Base-by-base conservation (phyloP, 345 rosid species). In the Noccaea bulbosa region DNA sequence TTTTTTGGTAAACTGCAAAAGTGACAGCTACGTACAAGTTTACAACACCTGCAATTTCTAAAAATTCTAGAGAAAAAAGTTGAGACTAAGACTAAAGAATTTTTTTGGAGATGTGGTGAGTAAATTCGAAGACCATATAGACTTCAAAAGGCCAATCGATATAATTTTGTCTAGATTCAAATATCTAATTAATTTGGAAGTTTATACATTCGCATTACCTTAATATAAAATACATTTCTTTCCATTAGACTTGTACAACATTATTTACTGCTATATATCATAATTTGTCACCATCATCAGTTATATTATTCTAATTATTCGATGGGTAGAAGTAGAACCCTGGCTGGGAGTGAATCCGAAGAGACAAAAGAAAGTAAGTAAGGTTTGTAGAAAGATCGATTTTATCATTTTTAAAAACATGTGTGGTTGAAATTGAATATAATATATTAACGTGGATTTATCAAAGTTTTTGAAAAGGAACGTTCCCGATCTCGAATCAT, bases 321-420 rank as follows among this genome's bases (percentile, higher is more conserved):
- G 41, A 53, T 0, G 11, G 55, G 10, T 48, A 44, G 20, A 17
- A 17, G 20, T 12, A 10, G 45, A 33, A 4, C 8, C 37, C 20
- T 71, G 76, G 70, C 70, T 45, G 44, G 22, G 22, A 35, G 11
- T 53, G 48, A 16, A 22, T 53, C 56, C 64, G 56, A 72, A 63
- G 70, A 63, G 76, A 38, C 76, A 45, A 43, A 24, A 10, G 40
- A 72, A 30, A 22, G 47, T 8, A 60, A 51, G 38, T 17, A 17
- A 17, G 1, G 20, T 53, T 52, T 33, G 32, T 49, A 39, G 38
- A 24, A 45, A 38, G 3, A 60, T 38, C 34, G 27, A 1, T 45
- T 16, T 57, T 37, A 16, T 6, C 11, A 22, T 69, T 20, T 40
- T 14, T 45, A 34, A 14, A 46, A 70, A 48, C 58, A 38, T 58